Base-by-base conservation (phyloP, 1,284 basidiomycete genomes). In the Chalciporus piperatoides region DNA sequence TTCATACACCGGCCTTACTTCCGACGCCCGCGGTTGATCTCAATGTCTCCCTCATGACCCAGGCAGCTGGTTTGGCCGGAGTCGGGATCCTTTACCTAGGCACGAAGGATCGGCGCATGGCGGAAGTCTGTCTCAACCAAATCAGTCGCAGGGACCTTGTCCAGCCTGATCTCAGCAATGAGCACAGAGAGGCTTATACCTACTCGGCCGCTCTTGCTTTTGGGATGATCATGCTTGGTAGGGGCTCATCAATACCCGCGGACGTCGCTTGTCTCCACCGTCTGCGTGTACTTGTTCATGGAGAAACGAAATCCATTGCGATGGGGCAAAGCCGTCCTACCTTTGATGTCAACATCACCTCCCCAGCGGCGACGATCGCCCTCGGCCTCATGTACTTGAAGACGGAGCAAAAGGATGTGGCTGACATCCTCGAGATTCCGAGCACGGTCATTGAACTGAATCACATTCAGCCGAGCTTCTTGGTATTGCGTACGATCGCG, bases 201-300 rank as follows among this genome's bases (percentile, higher is more conserved):
- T 85, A 94, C 56, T 82, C 91, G 2, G 86, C 93, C 1, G 91
- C 90, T 4, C 78, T 97, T 38, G 85, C 90, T 0, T 97, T 97
- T 62, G 97, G 97, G 0, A 88, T 97, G 78, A 89, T 97, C 67
- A 95, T 97, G 86, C 79, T 99, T 5, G 94, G 92, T 6, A 87
- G 85, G 58, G 93, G 93, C 0, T 80, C 84, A 0, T 73, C 79
- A 4, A 81, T 84, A 43, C 87, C 87, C 2, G 89, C 90, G 1
- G 92, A 95, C 59, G 70, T 84, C 52, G 73, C 76, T 12, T 74
- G 91, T 51, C 69, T 93, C 14, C 75, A 79, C 21, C 79, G 84
- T 14, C 68, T 95, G 32, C 81, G 79, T 27, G 68, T 80, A 14
- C 78, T 91, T 30, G 80, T 94, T 43, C 84, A 89, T 48, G 90